Conservation (phyloP, 2,329 filamentous ascomycete genomes). For the Microdochium paspali region DNA sequence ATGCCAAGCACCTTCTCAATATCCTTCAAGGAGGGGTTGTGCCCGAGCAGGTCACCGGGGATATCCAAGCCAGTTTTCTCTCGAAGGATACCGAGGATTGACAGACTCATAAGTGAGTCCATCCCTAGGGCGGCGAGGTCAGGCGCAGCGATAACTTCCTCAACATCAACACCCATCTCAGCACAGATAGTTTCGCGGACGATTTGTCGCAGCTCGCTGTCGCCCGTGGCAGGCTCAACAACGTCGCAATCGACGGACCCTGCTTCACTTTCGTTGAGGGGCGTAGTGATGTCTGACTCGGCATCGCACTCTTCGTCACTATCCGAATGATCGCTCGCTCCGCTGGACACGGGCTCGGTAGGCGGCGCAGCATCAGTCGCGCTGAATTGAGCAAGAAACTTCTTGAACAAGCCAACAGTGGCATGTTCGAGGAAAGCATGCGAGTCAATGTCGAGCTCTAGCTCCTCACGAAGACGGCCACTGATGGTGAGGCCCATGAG, state of each 20-base stretch:
- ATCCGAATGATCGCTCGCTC: slow-evolving; percentile 21
- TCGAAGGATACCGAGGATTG: slow-evolving; percentile 43
- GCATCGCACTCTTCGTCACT: slow-evolving; percentile 32
- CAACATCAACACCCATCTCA: slow-evolving; percentile 62
- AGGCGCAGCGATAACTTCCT: slow-evolving; percentile 46
- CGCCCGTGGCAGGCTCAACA: slow-evolving; percentile 22
- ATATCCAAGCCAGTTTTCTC: slow-evolving; percentile 44
- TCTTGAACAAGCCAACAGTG: slow-evolving; percentile 44
- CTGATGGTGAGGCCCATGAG: slow-evolving; percentile 51
- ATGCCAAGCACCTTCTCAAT: slow-evolving; percentile 56
- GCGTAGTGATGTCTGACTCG: slow-evolving; percentile 42
- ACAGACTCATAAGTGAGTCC: slow-evolving; percentile 49
- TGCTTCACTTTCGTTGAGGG: slow-evolving; percentile 40
- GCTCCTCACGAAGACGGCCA: slow-evolving; percentile 46
- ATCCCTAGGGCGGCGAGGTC: slow-evolving; percentile 48
- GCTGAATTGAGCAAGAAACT: slow-evolving; percentile 26
- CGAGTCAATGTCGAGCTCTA: slow-evolving; percentile 44
- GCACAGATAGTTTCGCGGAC: slow-evolving; percentile 59
- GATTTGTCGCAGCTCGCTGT: slow-evolving; percentile 34
- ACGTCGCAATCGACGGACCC: slow-evolving; percentile 34
- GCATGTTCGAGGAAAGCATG: slow-evolving; percentile 44
- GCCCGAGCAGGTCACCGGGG: slow-evolving; percentile 50
- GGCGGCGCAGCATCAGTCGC: slow-evolving; percentile 7
- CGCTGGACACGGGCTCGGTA: slow-evolving; percentile 25
- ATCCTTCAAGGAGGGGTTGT: slow-evolving; percentile 53